Conservation (phyloP, 495 filamentous ascomycete genomes). For the Neurospora pannonica region DNA sequence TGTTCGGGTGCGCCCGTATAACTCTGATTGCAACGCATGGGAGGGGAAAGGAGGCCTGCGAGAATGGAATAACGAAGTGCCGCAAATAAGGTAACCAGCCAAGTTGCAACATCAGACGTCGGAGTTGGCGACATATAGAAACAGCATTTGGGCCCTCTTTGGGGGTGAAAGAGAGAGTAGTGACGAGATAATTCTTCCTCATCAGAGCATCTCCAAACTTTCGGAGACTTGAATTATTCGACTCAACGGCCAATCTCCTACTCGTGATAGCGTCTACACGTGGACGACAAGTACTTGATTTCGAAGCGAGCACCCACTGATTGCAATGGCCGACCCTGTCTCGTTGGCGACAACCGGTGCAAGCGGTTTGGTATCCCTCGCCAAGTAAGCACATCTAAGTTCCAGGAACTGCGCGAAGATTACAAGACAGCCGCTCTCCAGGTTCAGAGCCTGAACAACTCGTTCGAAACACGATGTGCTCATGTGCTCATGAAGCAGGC, state of each 20-base stretch:
- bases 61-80: background rate
- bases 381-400: background rate
- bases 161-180: background rate
- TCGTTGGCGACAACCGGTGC: background rate
- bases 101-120: background rate
- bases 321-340: background rate
- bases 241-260: background rate
- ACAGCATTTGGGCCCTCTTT: background rate
- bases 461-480: background rate
- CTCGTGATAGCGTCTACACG: background rate
- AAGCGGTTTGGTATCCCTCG: background rate
- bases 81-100: background rate
- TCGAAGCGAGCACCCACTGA: background rate
- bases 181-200: background rate
- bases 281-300: background rate
- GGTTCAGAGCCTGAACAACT: background rate
- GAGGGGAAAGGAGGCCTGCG: background rate
- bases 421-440: background rate
- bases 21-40: background rate
- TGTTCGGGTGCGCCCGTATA: background rate
- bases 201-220: background rate
- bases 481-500: background rate
- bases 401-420: background rate
- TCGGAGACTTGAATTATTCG: background rate
- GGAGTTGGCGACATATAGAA: background rate